phyloP scores from a whole-genome alignment of 176 grass and related monocot genomes.

The Juncus effusus region DNA sequence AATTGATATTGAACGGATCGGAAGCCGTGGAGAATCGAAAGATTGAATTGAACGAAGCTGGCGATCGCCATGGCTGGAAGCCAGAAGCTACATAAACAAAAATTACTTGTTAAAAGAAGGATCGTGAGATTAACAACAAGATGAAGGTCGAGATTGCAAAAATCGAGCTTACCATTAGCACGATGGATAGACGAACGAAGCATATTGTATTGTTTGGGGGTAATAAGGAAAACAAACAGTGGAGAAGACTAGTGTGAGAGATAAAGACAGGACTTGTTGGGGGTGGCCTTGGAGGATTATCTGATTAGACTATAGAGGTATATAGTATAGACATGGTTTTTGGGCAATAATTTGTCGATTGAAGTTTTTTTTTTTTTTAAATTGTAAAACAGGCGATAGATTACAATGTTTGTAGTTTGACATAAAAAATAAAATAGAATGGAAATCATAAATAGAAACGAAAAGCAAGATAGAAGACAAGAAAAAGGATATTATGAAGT shows the following conservation, averaged over 20 bases:
- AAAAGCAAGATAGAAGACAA: too few relatives aligned
- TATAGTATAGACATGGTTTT: too few relatives aligned
- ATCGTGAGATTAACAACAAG: background rate
- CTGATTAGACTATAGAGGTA: too few relatives aligned
- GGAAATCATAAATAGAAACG: too few relatives aligned
- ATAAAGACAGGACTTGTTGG: background rate
- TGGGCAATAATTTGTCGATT: too few relatives aligned
- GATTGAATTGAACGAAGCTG: slow-evolving; percentile 24
- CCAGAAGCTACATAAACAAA: slow-evolving; percentile 39
- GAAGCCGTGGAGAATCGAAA: slow-evolving; percentile 53
- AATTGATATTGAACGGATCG: slow-evolving; percentile 30
- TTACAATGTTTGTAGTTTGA: too few relatives aligned
- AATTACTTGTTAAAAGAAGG: background rate
- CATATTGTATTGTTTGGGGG: slow-evolving; percentile 11
- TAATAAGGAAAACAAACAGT: slow-evolving; percentile 1
- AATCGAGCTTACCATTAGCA: slow-evolving; percentile 23
- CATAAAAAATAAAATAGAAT: too few relatives aligned
- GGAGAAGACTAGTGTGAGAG: background rate
- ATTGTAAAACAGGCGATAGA: too few relatives aligned
- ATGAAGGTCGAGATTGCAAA: background rate
- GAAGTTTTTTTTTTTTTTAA: too few relatives aligned
- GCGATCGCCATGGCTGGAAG: slow-evolving; percentile 44
- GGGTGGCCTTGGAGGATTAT: too few relatives aligned
- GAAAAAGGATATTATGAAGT: too few relatives aligned
- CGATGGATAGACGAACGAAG: slow-evolving; percentile 36